These are phyloP conservation scores for Colletotrichum brevisporum DNA, from an alignment of 2,329 filamentous ascomycete genomes.

Conservation along the genomic window DNA sequence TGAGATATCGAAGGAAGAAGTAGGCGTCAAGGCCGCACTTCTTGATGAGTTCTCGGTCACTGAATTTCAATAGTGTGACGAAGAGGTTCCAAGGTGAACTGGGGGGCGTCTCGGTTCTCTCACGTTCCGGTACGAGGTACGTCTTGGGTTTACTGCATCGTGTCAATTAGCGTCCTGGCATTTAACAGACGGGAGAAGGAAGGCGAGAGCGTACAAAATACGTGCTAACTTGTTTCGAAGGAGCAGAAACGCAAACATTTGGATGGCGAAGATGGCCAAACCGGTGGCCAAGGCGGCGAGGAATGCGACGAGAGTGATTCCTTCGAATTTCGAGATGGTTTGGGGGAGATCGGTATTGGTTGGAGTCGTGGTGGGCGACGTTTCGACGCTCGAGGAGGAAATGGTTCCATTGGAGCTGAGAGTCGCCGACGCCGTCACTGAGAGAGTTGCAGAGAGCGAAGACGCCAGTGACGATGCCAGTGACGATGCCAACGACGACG, in stretches of 20 bases:
- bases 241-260: constrained; percentile 79
- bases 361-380: not conserved
- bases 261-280: constrained; percentile 73
- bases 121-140: constrained; percentile 86
- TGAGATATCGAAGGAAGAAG: constrained; percentile 92
- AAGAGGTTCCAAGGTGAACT: constrained; percentile 65
- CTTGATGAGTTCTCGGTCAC: constrained; percentile 87
- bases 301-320: constrained; percentile 69
- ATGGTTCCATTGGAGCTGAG: constrained; percentile 31
- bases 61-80: constrained; percentile 74
- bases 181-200: constrained; percentile 13
- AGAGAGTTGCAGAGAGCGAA: constrained; percentile 23
- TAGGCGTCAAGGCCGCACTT: constrained; percentile 98
- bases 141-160: constrained; percentile 80
- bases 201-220: constrained; percentile 77
- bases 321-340: constrained; percentile 48
- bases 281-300: constrained; percentile 75
- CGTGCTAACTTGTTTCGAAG: constrained; percentile 83
- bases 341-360: not conserved
- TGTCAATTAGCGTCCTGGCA: constrained; percentile 12
- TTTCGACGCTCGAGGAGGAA: not conserved
- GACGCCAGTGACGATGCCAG: constrained; percentile 44
- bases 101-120: constrained; percentile 84
- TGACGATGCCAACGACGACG: constrained; percentile 42
- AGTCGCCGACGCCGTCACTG: constrained; percentile 18